Evolutionary conservation across 305 asterid species (phyloP), one percentile per base, ranked within the genome.

Genomic region (Solanum hybrid): DNA sequence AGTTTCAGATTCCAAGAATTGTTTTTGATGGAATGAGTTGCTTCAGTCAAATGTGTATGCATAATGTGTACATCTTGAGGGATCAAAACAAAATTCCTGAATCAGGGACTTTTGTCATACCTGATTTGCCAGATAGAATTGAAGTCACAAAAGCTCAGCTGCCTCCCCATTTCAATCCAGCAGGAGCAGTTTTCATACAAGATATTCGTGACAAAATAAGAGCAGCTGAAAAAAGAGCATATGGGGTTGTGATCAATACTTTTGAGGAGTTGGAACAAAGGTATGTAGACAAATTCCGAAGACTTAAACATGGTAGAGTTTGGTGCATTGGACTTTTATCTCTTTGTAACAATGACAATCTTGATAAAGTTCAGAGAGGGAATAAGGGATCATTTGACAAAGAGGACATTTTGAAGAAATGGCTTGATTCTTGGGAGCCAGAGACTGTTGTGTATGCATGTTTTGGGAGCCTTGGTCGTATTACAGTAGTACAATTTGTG

Each of bases 21-120:
- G 29, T 92, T 3, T 96, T 96, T 82, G 93, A 94, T 64, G 98
- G 97, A 37, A 93, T 90, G 96, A 89, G 93, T 88, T 94, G 96
- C n/a, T 95, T 96, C 40, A 51, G 93, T 1, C 93, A 86, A 22
- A 7, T 94, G 14, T 83, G 92, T 22, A 20, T n/a, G 46, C 46
- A 93, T 80, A 89, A 69, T 2, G 3, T 95, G 28, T 22, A 88
- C 16, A 14, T 29, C 22, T 69, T 92, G 64, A 89, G 26, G 31
- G 79, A 84, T 82, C 88, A 73, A 14, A 77, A 89, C 11, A 82
- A 18, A 5, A 73, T 87, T 0, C 69, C 82, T 0, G 94, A 90
- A 4, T 31, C 75, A 91, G 93, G 93, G 80, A 90, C 89, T 35
- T 95, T 95, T 71, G 29, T 86, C 11, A 88, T 96, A 10, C 97